phyloP scores from a whole-genome alignment of 257 asterid genomes.

The Marsdenia floribunda region DNA sequence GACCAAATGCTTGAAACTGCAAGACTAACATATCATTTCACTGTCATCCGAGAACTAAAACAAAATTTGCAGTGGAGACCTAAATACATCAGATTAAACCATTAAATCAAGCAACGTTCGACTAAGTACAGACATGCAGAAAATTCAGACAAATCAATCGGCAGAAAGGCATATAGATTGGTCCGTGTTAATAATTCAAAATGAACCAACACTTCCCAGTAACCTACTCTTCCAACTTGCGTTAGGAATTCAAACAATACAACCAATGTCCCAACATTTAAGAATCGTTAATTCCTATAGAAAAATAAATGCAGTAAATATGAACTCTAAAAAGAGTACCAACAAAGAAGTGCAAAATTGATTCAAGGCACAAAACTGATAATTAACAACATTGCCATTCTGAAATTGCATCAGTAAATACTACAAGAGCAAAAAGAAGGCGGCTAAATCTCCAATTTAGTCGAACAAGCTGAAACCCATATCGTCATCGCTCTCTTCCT shows the following conservation, averaged over 20 bases:
- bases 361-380: not conserved
- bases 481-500: constrained; percentile 58
- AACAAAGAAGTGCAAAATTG: not conserved
- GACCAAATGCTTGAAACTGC: no score
- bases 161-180: not conserved
- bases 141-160: not conserved
- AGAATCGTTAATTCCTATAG: not conserved
- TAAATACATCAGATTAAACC: no score
- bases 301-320: not conserved
- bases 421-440: not conserved
- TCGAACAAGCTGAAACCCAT: constrained; percentile 52
- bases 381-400: no score
- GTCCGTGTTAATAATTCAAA: not conserved
- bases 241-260: not conserved
- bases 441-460: constrained; percentile 12
- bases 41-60: no score
- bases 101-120: no score
- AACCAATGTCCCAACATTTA: not conserved
- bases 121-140: not conserved
- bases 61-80: no score
- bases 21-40: no score
- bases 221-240: not conserved
- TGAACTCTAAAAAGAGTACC: no score
- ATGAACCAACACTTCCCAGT: no score
- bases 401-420: not conserved